phyloP scores from a whole-genome alignment of 108 stramenopile genomes.

The Nitzschia palea region DNA sequence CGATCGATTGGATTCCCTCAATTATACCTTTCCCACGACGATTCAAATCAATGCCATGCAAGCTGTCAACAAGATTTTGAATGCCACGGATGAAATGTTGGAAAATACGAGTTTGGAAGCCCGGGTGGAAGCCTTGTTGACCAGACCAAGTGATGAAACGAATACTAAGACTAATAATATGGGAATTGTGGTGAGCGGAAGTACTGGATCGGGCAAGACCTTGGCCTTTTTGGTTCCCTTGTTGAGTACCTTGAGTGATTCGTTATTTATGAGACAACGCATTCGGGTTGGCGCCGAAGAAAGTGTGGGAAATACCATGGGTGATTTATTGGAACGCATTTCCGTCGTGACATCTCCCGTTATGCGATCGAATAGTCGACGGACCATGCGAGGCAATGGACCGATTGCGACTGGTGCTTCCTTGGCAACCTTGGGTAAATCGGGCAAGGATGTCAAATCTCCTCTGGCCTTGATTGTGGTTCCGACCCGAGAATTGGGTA shows the following conservation, averaged over 20 bases:
- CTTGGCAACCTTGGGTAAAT: constrained; percentile 62
- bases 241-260: constrained; percentile 71
- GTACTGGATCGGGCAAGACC: constrained; percentile 74
- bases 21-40: constrained; percentile 79
- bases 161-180: constrained; percentile 41
- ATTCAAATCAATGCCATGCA: constrained; percentile 89
- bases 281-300: constrained; percentile 80
- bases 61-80: constrained; percentile 71
- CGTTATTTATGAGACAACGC: constrained; percentile 70
- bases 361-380: constrained; percentile 50
- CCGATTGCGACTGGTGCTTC: constrained; percentile 59
- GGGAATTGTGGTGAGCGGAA: constrained; percentile 69
- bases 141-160: constrained; percentile 11
- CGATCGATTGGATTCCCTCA: constrained; percentile 68
- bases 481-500: constrained; percentile 89
- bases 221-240: constrained; percentile 78
- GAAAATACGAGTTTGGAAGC: constrained; percentile 65
- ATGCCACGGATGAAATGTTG: constrained; percentile 29
- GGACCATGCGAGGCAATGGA: constrained; percentile 42
- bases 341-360: constrained; percentile 67
- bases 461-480: constrained; percentile 91
- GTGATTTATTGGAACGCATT: constrained; percentile 69
- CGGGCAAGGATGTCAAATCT: constrained; percentile 69
- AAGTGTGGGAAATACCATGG: constrained; percentile 69
- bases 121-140: constrained; percentile 22